Evolutionary conservation across 441 rosid species (phyloP).

Genomic region (Aquilaria agallochum): DNA sequence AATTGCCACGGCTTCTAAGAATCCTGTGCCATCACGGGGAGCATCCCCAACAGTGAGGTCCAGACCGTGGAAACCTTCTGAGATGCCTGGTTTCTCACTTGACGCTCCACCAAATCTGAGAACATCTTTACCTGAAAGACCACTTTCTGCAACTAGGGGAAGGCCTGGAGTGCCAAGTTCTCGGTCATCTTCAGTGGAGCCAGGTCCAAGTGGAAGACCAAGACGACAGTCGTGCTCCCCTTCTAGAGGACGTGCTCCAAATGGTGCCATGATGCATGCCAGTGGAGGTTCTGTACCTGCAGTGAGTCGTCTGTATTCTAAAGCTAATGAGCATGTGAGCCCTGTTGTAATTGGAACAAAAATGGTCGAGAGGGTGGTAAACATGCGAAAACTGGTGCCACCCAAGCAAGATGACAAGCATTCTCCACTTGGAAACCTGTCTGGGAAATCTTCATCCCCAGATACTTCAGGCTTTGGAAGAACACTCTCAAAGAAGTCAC

Average conservation of each 20-base stretch:
- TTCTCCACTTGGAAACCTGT: conserved; percentile 69
- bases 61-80: conserved; percentile 95
- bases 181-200: conserved; percentile 85
- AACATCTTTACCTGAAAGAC: conserved; percentile 76
- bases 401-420: conserved; percentile 77
- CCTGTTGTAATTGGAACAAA: conserved; percentile 82
- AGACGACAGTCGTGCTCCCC: conserved; percentile 96
- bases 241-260: conserved; percentile 76
- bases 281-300: conserved; percentile 98
- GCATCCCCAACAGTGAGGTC: conserved; percentile 76
- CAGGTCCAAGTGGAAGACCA: conserved; percentile 61
- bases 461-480: conserved; percentile 94
- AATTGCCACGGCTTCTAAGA: conserved; percentile 39
- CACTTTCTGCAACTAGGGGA: conserved; percentile 91
- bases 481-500: conserved; percentile 91
- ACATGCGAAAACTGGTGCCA: conserved; percentile 88
- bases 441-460: conserved; percentile 85
- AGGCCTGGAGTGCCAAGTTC: conserved; percentile 94
- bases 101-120: conserved; percentile 97
- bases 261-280: conserved; percentile 42
- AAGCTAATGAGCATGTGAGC: conserved; percentile 67
- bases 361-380: conserved; percentile 96
- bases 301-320: conserved; percentile 51
- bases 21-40: conserved; percentile 54
- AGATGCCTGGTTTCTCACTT: conserved; percentile 96